Evolutionary conservation across 208 protist species (phyloP), one percentile per base, ranked within the genome.

Genomic region (Wallacemonas rigidus): DNA sequence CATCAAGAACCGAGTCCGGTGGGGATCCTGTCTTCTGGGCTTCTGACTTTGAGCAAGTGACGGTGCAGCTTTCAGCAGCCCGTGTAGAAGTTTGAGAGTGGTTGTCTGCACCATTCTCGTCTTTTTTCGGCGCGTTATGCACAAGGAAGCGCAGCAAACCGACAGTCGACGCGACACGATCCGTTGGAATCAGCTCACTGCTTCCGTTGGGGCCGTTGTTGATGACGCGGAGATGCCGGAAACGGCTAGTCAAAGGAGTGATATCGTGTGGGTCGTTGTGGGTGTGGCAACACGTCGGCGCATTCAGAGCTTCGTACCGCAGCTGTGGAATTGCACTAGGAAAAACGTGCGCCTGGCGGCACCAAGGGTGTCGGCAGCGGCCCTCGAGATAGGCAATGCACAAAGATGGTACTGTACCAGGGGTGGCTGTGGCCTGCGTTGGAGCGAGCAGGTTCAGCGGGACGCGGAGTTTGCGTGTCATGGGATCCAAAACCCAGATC

Each of bases 401-500:
- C 47, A 96, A 74, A 3, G 91, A 96, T 2, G 91, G 91, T 40
- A 94, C 87, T 2, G 87, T 94, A 43, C 91, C 91, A 44, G 74
- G 75, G 1, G 85, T 92, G 2, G 89, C 87, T n/a, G 91, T 96
- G 41, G 91, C 91, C 62, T 94, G 86, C n/a, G 91, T 94, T 38
- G 83, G 87, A 2, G 86, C 79, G 7, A 96, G 77, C 50, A 92
- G 75, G 68, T 88, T 80, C 44, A 90, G 40, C 12, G 91, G 91
- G 40, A 96, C 91, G 8, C 89, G 87, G 56, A 96, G 75, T 67
- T 96, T 96, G 39, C 91, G 85, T 4, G 91, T 94, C 78, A 93
- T 81, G 2, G 91, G 91, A 69, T 96, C 91, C 12, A 96, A 77
- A 51, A 96, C 91, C 89, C 91, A 96, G 62, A 96, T 93, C 84